A percentile compares a stretch with the other conserved stretches of the same genome.
Conservation (phyloP, 169 alveolate species). For the Cryptosporidium canis region DNA sequence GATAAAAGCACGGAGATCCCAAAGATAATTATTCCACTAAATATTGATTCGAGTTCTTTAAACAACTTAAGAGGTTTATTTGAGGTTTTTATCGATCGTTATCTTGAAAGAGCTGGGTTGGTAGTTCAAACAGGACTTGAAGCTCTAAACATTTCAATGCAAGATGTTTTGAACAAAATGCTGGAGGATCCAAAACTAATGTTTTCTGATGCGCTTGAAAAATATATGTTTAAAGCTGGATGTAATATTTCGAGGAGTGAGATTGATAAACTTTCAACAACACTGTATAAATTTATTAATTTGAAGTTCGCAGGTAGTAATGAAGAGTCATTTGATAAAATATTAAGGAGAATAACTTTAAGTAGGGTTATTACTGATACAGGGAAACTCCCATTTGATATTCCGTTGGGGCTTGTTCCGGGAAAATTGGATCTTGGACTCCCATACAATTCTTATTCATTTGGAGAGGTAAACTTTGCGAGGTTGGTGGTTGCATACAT, state of each 20-base stretch:
- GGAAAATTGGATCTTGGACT: slow-evolving; percentile 1
- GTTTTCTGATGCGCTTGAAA: neutral
- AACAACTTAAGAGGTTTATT: neutral
- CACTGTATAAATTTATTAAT: slow-evolving; percentile 8
- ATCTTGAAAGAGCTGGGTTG: slow-evolving; percentile 8
- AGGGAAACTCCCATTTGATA: slow-evolving; percentile 50
- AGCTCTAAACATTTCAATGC: neutral
- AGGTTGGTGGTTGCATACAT: slow-evolving; percentile 46
- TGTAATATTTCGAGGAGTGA: neutral
- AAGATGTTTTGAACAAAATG: neutral
- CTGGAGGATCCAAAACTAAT: neutral
- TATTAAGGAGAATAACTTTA: slow-evolving; percentile 10
- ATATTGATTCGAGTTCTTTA: neutral
- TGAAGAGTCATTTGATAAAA: slow-evolving; percentile 32
- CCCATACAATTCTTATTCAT: slow-evolving; percentile 39
- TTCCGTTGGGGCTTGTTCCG: slow-evolving; percentile 56
- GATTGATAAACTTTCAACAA: slow-evolving; percentile 20
- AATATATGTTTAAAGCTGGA: neutral
- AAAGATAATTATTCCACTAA: slow-evolving; percentile 6
- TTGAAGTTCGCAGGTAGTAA: slow-evolving; percentile 37
- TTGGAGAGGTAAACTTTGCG: slow-evolving; percentile 62
- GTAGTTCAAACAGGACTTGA: slow-evolving; percentile 4
- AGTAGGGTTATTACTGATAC: slow-evolving; percentile 42
- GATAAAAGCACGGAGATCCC: neutral
- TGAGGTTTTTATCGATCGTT: neutral